Percentiles rank a stretch among this genome's conserved stretches.
Evolutionary conservation across 2,329 filamentous ascomycete species (phyloP).

Genomic region (Drechmeria coniospora): DNA sequence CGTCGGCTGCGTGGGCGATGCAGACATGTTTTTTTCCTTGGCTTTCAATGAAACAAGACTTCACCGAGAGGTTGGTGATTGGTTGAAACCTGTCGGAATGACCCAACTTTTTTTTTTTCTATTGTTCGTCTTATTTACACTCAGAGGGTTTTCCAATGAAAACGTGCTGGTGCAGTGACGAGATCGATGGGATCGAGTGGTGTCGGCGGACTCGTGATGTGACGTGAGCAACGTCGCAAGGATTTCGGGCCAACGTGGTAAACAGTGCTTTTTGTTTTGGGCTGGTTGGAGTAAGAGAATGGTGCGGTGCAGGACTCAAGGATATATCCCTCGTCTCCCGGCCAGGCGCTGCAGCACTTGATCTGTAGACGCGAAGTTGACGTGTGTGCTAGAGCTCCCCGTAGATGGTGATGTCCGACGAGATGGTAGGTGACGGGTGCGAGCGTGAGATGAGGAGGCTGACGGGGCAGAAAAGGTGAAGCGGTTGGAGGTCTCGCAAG

Average conservation of each 20-base stretch:
- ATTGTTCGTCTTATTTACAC: conserved; percentile 62
- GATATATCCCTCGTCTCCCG: conserved; percentile 9
- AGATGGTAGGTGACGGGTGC: conserved; percentile 13
- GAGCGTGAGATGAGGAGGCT: conserved; percentile 13
- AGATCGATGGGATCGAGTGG: conserved; percentile 24
- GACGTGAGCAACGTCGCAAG: conserved; percentile 17
- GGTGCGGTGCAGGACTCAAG: background rate
- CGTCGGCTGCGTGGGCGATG: conserved; percentile 49
- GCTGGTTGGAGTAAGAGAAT: conserved; percentile 13
- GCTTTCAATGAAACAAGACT: too few species aligned
- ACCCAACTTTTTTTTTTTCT: conserved; percentile 13
- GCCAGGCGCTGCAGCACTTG: conserved; percentile 16
- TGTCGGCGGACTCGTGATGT: conserved; percentile 26
- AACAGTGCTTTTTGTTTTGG: too few species aligned
- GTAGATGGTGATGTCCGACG: conserved; percentile 3
- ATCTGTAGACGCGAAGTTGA: conserved; percentile 5
- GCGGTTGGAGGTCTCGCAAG: conserved; percentile 19
- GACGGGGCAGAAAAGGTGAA: conserved; percentile 18
- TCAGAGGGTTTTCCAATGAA: conserved; percentile 72
- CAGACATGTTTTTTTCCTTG: conserved; percentile 48
- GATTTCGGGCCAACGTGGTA: conserved; percentile 16
- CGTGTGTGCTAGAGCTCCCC: conserved; percentile 3
- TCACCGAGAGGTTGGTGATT: too few species aligned
- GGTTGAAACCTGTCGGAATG: conserved; percentile 11
- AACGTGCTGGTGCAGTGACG: conserved; percentile 74